Conservation (phyloP, 1,284 basidiomycete species). For the Moesziomyces sp. region DNA sequence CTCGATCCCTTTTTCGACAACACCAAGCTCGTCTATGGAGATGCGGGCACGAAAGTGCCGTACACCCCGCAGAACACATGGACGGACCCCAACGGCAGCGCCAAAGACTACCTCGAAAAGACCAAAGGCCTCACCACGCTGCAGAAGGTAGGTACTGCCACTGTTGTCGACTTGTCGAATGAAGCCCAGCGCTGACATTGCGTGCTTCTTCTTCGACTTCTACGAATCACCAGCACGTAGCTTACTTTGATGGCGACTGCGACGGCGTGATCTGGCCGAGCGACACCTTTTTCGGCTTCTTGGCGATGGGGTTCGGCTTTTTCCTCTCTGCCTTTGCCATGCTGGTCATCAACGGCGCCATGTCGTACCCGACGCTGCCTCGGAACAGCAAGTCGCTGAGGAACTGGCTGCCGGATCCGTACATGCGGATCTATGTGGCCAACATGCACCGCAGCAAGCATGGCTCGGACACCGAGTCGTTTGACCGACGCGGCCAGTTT, state of each 20-base stretch:
- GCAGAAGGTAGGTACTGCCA: conserved; percentile 61
- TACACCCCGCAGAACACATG: conserved; percentile 54
- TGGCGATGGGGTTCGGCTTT: conserved; percentile 70
- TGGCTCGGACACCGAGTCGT: conserved; percentile 71
- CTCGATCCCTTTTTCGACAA: conserved; percentile 53
- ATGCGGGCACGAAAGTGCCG: conserved; percentile 37
- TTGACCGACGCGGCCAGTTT: conserved; percentile 66
- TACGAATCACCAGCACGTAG: conserved; percentile 67
- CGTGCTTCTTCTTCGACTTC: background rate
- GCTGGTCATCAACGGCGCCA: conserved; percentile 69
- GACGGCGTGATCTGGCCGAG: conserved; percentile 73
- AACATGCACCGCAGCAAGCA: conserved; percentile 71
- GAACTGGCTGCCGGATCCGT: conserved; percentile 68
- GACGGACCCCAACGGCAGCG: conserved; percentile 44
- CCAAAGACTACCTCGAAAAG: conserved; percentile 41
- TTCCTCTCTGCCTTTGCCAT: conserved; percentile 69
- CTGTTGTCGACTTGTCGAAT: background rate
- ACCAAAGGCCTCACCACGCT: conserved; percentile 61
- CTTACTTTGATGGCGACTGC: conserved; percentile 71
- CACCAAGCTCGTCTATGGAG: conserved; percentile 29
- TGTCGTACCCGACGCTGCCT: conserved; percentile 52
- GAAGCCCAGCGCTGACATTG: background rate
- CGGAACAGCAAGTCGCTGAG: conserved; percentile 14
- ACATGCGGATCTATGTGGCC: conserved; percentile 70
- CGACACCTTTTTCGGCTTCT: conserved; percentile 73